Conservation (phyloP, 768 basidiomycete genomes). For the Leccinum longicurvipes region DNA sequence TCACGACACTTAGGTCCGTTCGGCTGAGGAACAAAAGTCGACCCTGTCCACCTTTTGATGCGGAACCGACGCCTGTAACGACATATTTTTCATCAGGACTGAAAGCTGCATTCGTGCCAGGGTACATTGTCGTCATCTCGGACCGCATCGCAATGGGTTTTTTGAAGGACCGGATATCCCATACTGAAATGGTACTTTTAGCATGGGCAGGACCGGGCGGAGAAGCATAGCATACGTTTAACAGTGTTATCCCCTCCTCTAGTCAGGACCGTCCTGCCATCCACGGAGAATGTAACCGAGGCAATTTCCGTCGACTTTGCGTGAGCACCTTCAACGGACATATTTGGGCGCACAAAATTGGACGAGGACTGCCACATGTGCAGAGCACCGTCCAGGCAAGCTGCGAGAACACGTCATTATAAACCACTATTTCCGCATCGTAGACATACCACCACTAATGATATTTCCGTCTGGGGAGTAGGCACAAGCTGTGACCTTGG, state of each 20-base stretch:
- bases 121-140: conserved; percentile 75
- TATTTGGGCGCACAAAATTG: conserved; percentile 90
- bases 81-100: conserved; percentile 92
- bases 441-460: conserved; percentile 77
- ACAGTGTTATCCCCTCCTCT: conserved; percentile 94
- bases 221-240: conserved; percentile 66
- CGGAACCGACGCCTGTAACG: conserved; percentile 76
- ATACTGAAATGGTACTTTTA: conserved; percentile 52
- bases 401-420: conserved; percentile 38
- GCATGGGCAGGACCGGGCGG: neutral
- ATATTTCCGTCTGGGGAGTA: conserved; percentile 89
- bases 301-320: conserved; percentile 83
- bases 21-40: conserved; percentile 71
- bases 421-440: conserved; percentile 5
- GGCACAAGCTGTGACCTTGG: conserved; percentile 82
- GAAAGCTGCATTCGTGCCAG: conserved; percentile 90
- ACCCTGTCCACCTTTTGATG: conserved; percentile 65
- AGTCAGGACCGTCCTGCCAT: conserved; percentile 80
- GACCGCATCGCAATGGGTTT: conserved; percentile 74
- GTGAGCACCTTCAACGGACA: conserved; percentile 86
- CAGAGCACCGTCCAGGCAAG: conserved; percentile 86
- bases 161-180: conserved; percentile 91
- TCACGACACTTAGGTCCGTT: conserved; percentile 64
- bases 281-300: conserved; percentile 83
- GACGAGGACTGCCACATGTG: conserved; percentile 92